phyloP scores from a whole-genome alignment of 257 asterid genomes.

The Parsonsia alboflavescens region DNA sequence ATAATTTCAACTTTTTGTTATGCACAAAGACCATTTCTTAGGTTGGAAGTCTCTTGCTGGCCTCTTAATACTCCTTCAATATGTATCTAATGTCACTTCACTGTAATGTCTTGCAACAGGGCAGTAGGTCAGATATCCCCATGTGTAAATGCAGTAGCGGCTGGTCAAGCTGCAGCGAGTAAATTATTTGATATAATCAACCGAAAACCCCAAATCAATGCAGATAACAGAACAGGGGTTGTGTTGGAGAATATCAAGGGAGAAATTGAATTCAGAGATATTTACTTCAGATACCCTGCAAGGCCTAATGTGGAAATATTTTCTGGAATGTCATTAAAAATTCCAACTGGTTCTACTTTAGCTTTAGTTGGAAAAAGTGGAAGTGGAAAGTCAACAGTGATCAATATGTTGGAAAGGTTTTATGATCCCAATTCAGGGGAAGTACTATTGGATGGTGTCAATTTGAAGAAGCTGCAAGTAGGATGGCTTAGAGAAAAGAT shows the following conservation, averaged over 20 bases:
- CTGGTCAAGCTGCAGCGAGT: constrained; percentile 20
- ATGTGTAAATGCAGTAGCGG: constrained; percentile 19
- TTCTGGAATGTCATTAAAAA: constrained; percentile 25
- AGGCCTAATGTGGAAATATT: constrained; percentile 27
- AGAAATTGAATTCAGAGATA: constrained; percentile 30
- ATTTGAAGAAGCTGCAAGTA: constrained; percentile 23
- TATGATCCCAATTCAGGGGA: constrained; percentile 33
- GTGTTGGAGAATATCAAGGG: constrained; percentile 27
- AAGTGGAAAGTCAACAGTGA: constrained; percentile 31
- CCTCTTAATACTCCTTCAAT: neutral
- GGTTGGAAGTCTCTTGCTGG: neutral
- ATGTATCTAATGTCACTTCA: neutral
- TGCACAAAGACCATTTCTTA: neutral
- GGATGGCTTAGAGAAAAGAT: constrained; percentile 29
- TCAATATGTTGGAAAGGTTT: constrained; percentile 28
- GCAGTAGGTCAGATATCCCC: constrained; percentile 21
- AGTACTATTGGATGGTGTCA: constrained; percentile 27
- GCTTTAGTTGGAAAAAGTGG: constrained; percentile 36
- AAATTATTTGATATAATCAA: constrained; percentile 20
- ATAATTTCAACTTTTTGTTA: neutral
- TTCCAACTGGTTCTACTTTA: constrained; percentile 22
- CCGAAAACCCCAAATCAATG: constrained; percentile 20
- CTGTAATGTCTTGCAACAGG: constrained; percentile 11
- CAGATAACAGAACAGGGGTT: constrained; percentile 11
- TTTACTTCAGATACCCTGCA: constrained; percentile 31